Evolutionary conservation across 2,329 filamentous ascomycete species (phyloP).

Genomic region (Monosporascus cannonballus): DNA sequence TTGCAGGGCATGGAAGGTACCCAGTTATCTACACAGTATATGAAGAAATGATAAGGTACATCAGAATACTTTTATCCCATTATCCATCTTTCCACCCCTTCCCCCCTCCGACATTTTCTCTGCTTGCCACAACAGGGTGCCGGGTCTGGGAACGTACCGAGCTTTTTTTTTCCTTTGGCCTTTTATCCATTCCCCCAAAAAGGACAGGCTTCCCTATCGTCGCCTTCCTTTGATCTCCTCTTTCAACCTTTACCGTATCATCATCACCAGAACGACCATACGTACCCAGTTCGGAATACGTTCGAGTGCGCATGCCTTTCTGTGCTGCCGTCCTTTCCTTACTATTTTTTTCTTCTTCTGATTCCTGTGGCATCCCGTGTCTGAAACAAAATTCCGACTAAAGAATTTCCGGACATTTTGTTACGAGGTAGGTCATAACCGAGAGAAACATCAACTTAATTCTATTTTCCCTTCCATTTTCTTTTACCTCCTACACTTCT

Average conservation of each 20-base stretch:
- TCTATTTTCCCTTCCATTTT: background rate
- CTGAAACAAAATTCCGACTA: background rate
- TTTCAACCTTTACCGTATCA: background rate
- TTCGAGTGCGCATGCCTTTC: background rate
- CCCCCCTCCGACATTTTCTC: background rate
- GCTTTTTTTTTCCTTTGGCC: background rate
- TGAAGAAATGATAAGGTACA: no score
- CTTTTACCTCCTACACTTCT: background rate
- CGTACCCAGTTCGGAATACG: background rate
- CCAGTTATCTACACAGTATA: no score
- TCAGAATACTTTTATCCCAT: background rate
- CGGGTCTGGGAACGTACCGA: no score
- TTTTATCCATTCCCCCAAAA: background rate
- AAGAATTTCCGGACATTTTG: background rate
- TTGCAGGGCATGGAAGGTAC: no score
- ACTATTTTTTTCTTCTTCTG: background rate
- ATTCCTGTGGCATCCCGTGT: background rate
- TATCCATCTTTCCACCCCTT: background rate
- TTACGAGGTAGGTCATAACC: background rate
- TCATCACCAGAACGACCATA: background rate
- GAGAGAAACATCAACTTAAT: background rate
- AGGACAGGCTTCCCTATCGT: background rate
- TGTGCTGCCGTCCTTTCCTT: slow-evolving; percentile 1
- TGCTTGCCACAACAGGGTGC: background rate
- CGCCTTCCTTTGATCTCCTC: background rate